phyloP scores from a whole-genome alignment of 116 monocot genomes.

The Posidonia oceanica region DNA sequence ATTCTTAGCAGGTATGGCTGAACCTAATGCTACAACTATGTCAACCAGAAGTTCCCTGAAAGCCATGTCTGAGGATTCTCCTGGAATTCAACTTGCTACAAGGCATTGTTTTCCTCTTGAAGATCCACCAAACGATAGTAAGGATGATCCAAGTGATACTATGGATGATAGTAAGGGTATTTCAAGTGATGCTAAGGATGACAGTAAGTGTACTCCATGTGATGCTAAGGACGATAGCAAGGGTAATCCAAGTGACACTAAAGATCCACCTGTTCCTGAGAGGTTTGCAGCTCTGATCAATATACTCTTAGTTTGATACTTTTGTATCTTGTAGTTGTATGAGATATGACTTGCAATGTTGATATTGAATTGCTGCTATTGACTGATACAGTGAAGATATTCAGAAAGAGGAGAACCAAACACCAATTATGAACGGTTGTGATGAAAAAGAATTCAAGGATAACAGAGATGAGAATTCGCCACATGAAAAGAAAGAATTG shows the following conservation, averaged over 20 bases:
- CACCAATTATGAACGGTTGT: slow-evolving; percentile 13
- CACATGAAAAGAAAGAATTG: not conserved
- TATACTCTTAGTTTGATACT: slow-evolving; percentile 2
- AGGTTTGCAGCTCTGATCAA: slow-evolving; percentile 33
- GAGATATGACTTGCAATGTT: not conserved
- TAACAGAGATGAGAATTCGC: slow-evolving; percentile 16
- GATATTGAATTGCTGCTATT: not conserved
- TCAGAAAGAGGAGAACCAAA: slow-evolving; percentile 28
- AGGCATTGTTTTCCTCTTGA: slow-evolving; percentile 93
- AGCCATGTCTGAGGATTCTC: slow-evolving; percentile 71
- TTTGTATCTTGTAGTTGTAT: not conserved
- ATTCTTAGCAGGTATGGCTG: slow-evolving; percentile 58
- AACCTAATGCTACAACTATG: slow-evolving; percentile 36
- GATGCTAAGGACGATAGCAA: not conserved
- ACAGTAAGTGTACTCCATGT: too few species aligned
- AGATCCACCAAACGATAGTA: slow-evolving; percentile 54
- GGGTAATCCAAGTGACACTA: slow-evolving; percentile 26
- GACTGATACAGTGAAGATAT: slow-evolving; percentile 12
- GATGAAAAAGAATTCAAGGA: slow-evolving; percentile 16
- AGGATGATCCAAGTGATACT: slow-evolving; percentile 25
- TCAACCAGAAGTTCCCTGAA: slow-evolving; percentile 68
- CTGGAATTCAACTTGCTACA: slow-evolving; percentile 70
- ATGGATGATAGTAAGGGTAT: not conserved
- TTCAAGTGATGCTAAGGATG: too few species aligned
- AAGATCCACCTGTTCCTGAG: slow-evolving; percentile 5